Evolutionary conservation across 495 filamentous ascomycete genomes (phyloP).

Genomic region (Pyrenula massariospora): DNA sequence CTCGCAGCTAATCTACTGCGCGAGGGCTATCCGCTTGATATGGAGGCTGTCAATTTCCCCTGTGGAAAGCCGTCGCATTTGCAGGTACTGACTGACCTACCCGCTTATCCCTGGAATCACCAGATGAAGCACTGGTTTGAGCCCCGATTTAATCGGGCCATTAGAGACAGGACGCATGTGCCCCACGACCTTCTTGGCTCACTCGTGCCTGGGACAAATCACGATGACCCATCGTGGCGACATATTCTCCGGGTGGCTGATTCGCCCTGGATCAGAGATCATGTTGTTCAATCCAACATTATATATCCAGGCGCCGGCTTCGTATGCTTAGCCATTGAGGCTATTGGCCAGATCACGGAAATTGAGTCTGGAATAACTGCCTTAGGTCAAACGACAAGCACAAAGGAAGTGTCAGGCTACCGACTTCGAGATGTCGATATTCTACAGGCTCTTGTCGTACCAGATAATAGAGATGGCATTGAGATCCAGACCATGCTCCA

Average conservation of each 20-base stretch:
- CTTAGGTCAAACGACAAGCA: neutral
- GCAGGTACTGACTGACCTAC: conserved; percentile 10
- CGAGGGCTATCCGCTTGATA: conserved; percentile 12
- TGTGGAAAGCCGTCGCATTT: neutral
- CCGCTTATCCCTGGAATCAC: conserved; percentile 14
- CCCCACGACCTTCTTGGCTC: neutral
- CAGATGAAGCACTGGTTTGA: conserved; percentile 9
- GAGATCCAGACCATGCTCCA: conserved; percentile 8
- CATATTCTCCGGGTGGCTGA: conserved; percentile 13
- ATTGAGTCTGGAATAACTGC: neutral
- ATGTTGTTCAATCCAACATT: conserved; percentile 19
- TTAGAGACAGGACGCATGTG: neutral
- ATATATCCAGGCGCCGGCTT: conserved; percentile 47
- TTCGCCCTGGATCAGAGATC: conserved; percentile 24
- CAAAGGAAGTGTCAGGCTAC: conserved; percentile 4
- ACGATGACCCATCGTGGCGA: conserved; percentile 9
- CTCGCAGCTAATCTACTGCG: conserved; percentile 21
- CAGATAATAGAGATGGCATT: conserved; percentile 18
- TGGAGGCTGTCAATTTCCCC: conserved; percentile 16
- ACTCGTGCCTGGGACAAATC: neutral
- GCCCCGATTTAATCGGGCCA: neutral
- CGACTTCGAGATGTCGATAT: conserved; percentile 20
- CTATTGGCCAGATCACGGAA: conserved; percentile 17
- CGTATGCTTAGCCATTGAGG: conserved; percentile 45
- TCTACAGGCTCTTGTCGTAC: conserved; percentile 19